phyloP scores from a whole-genome alignment of 306 rosid genomes.

The Glycine tomentella region DNA sequence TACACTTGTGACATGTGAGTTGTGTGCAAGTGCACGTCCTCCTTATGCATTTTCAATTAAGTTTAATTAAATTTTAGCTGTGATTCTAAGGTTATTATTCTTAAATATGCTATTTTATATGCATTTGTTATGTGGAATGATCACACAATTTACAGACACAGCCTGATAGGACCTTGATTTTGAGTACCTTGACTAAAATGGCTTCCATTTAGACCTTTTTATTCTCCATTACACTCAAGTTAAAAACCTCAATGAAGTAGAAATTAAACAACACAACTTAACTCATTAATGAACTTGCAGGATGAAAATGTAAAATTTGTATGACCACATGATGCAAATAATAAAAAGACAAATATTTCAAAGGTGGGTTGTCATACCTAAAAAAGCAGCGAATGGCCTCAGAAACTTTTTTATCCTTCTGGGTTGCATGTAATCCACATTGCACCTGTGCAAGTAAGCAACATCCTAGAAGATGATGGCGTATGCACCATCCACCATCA shows the following conservation, averaged over 20 bases:
- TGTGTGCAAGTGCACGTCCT: background rate
- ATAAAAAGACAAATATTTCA: background rate
- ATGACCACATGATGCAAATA: slow-evolving; percentile 14
- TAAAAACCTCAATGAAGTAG: slow-evolving; percentile 29
- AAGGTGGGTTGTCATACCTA: slow-evolving; percentile 59
- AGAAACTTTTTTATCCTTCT: slow-evolving; percentile 75
- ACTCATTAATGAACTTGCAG: slow-evolving; percentile 10
- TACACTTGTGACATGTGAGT: slow-evolving; percentile 21
- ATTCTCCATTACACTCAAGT: slow-evolving; percentile 17
- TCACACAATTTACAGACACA: background rate
- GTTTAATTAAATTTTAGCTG: background rate
- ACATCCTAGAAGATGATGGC: slow-evolving; percentile 92
- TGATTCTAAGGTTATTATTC: background rate
- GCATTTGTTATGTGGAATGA: background rate
- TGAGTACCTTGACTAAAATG: slow-evolving; percentile 19
- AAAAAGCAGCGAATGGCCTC: slow-evolving; percentile 93
- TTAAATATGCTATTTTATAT: background rate
- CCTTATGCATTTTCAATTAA: background rate
- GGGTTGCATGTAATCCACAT: slow-evolving; percentile 66
- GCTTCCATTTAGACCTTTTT: slow-evolving; percentile 5
- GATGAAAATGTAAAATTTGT: slow-evolving; percentile 27
- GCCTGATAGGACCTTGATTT: slow-evolving; percentile 1
- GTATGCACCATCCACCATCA: slow-evolving; percentile 88
- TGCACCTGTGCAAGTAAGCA: slow-evolving; percentile 88
- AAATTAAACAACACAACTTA: slow-evolving; percentile 26